Base-by-base conservation (phyloP, 78 protist species). In the Chrysochromulina tobinii region DNA sequence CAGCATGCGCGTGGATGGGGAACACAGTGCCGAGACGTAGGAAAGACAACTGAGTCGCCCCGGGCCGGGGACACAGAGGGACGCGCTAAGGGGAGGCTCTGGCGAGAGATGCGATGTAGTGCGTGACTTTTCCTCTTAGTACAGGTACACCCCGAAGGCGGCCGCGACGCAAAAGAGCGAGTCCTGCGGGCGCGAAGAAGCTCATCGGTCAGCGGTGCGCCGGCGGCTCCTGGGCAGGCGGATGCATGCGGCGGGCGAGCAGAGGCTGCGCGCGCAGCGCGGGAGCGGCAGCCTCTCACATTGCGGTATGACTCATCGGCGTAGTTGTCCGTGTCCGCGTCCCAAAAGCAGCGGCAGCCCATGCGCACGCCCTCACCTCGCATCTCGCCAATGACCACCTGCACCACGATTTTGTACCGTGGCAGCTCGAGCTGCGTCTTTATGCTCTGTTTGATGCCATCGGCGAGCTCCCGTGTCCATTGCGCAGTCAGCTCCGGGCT, bases 361-460 rank as follows among this genome's bases (percentile, higher is more conserved):
- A 92, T 77, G 14, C 94, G 25, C 51, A 86, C 66, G 5, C 94
- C 94, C 88, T 92, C 94, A n/a, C 94, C 94, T 1, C 90, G 89
- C 64, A 87, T 91, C 86, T 92, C 94, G 27, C 91, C 94, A 53
- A 92, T 67, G 15, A 87, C 87, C 3, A 87, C 91, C 38, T 92
- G 91, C 14, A 92, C 94, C 7, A 88, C 90, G 81, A 61, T 87
- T 51, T 92, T 92, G 91, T 92, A 92, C 48, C 94, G 69, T 23
- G 77, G 88, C 85, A 88, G 73, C 7, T 86, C 59, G 7, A 91
- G 51, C n/a, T 81, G 90, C 79, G 79, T 55, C 81, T 92, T 92
- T 7, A 92, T 61, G 55, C 53, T 59, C 20, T 20, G 57, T 61
- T 87, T 85, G 87, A 86, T 87, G 12, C 23, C 59, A 38, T 92